Evolutionary conservation across 768 basidiomycete species (phyloP), one percentile per base, ranked within the genome.

Genomic region (Mycena vitilis): DNA sequence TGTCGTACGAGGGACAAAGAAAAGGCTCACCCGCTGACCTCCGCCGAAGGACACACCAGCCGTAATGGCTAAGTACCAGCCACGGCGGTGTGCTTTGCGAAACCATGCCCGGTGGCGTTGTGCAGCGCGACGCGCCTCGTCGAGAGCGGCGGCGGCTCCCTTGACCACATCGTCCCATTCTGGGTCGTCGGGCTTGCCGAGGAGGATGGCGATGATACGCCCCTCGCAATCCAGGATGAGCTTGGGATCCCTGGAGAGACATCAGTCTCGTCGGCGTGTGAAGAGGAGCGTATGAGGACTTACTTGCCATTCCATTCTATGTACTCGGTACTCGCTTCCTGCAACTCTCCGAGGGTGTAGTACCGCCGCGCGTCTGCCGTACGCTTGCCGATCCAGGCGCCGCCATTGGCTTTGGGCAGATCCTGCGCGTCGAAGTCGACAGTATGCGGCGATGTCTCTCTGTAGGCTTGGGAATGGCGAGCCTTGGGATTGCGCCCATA

Each of bases 271-370:
- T n/a, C n/a, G n/a, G n/a, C n/a, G n/a, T n/a, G n/a, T n/a, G n/a
- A n/a, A n/a, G n/a, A n/a, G n/a, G n/a, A n/a, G n/a, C n/a, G n/a
- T n/a, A n/a, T n/a, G n/a, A n/a, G n/a, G n/a, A n/a, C 55, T 4
- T 42, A 57, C 55, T 16, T 4, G 18, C 55, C 55, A 23, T 57
- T 42, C 55, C 55, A 57, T 18, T 57, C 22, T 11, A 57, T 18
- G 37, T 40, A 38, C 20, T 57, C 40, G 18, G 8, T 6, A 8
- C 55, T 38, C 2, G 18, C 20, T 6, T 38, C 38, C 1, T 37
- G 1, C 20, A 57, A 20, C 18, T 57, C 37, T 1, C 20, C n/a
- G 1, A 57, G 37, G 18, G 37, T 57, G 30, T 2, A 20, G 52
- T 16, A 36, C 2, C n/a, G 55, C 6, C n/a, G n/a, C n/a, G n/a